A percentile compares a stretch with the other conserved stretches of the same genome.
Evolutionary conservation across 1,284 basidiomycete species (phyloP).

Genomic region (Peniophora sp.): DNA sequence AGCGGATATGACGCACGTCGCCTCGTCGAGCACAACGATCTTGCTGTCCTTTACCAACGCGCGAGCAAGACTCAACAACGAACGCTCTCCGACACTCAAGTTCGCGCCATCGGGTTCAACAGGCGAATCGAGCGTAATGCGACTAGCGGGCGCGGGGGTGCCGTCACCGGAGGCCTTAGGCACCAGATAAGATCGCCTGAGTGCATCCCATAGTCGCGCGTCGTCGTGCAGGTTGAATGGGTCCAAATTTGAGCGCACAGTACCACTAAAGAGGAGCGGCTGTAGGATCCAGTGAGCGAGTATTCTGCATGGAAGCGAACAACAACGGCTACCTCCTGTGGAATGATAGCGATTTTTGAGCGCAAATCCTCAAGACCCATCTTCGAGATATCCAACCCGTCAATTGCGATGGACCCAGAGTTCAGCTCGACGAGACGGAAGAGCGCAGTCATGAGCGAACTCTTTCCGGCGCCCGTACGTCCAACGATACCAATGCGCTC

Average conservation of each 20-base stretch:
- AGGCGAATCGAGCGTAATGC: conserved; percentile 72
- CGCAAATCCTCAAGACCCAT: conserved; percentile 63
- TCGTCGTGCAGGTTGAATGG: conserved; percentile 74
- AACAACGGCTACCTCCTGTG: conserved; percentile 67
- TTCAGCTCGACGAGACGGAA: conserved; percentile 47
- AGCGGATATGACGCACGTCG: conserved; percentile 29
- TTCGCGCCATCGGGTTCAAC: conserved; percentile 86
- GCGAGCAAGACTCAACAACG: conserved; percentile 73
- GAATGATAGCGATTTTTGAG: conserved; percentile 75
- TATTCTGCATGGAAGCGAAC: conserved; percentile 26
- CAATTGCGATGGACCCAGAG: conserved; percentile 58
- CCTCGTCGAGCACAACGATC: conserved; percentile 76
- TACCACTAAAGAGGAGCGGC: conserved; percentile 44
- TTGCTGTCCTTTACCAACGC: conserved; percentile 75
- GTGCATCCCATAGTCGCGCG: conserved; percentile 73
- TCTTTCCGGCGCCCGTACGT: conserved; percentile 72
- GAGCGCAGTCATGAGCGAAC: conserved; percentile 47
- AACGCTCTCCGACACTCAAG: conserved; percentile 48
- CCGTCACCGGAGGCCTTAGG: conserved; percentile 14
- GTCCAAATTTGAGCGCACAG: conserved; percentile 75
- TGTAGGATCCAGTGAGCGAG: conserved; percentile 18
- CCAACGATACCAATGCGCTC: conserved; percentile 90
- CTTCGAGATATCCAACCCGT: conserved; percentile 60
- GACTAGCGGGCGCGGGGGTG: conserved; percentile 17
- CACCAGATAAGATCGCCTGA: conserved; percentile 73